A percentile compares a stretch with the other conserved stretches of the same genome.
phyloP scores from a whole-genome alignment of 148 eudicot genomes.

The Chenopodium suecicum region DNA sequence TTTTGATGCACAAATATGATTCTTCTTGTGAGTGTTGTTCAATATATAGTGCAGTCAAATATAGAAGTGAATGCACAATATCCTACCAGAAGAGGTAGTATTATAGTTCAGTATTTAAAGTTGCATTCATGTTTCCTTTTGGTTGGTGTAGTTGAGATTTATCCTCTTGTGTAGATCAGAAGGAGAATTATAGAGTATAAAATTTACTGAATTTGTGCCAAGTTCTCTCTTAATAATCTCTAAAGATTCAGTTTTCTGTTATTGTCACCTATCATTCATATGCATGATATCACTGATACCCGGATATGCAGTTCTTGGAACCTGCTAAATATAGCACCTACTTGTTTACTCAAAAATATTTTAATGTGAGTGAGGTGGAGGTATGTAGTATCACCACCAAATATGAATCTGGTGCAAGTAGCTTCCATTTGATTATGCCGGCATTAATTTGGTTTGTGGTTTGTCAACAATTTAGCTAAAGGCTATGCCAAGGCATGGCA shows the following conservation, averaged over 20 bases:
- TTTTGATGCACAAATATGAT: background rate
- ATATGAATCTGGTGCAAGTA: background rate
- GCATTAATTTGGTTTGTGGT: background rate
- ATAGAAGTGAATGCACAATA: background rate
- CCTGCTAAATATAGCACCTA: background rate
- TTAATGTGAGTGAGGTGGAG: no score
- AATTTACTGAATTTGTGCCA: background rate
- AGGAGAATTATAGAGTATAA: no score
- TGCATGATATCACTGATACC: no score
- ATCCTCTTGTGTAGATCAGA: background rate
- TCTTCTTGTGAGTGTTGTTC: background rate
- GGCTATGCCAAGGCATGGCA: background rate
- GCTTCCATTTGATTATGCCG: background rate
- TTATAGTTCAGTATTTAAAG: background rate
- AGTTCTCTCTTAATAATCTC: background rate
- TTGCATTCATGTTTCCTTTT: background rate
- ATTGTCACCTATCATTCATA: no score
- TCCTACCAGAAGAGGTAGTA: background rate
- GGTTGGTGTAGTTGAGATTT: background rate
- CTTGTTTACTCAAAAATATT: background rate
- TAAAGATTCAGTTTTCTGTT: no score
- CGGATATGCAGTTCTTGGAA: background rate
- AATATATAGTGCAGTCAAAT: background rate
- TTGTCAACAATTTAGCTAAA: background rate
- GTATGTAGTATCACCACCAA: background rate